phyloP scores from a whole-genome alignment of 1,284 basidiomycete species.

The Malassezia cuniculi region DNA sequence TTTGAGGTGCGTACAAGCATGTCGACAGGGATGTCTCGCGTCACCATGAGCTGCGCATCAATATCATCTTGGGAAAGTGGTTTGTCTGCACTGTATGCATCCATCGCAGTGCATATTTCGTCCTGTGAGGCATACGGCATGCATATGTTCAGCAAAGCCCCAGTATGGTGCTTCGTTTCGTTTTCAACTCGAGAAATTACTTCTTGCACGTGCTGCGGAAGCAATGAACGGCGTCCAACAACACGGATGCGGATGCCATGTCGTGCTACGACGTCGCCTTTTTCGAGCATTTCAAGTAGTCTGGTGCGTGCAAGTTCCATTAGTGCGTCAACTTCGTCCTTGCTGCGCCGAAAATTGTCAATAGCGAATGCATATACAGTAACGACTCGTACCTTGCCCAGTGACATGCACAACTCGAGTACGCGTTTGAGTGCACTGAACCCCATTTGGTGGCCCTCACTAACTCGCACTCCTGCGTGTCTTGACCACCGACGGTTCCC shows the following conservation, averaged over 20 bases:
- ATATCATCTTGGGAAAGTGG: constrained; percentile 10
- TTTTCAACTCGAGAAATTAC: constrained; percentile 64
- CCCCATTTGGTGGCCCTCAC: constrained; percentile 67
- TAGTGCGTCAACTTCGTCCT: constrained; percentile 71
- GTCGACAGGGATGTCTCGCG: constrained; percentile 57
- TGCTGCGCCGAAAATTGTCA: constrained; percentile 85
- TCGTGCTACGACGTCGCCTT: constrained; percentile 50
- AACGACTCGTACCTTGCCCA: constrained; percentile 50
- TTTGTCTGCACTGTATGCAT: background rate
- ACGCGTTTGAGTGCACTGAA: constrained; percentile 63
- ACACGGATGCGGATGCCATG: constrained; percentile 77
- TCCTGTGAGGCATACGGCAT: constrained; percentile 86
- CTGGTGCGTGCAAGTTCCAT: constrained; percentile 75
- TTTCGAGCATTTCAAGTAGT: constrained; percentile 64
- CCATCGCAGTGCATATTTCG: constrained; percentile 54
- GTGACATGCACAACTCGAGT: constrained; percentile 35
- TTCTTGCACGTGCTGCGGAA: constrained; percentile 61
- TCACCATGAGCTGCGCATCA: constrained; percentile 45
- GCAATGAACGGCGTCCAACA: constrained; percentile 62
- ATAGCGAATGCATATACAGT: constrained; percentile 92
- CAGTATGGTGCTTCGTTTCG: constrained; percentile 62
- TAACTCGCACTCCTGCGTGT: constrained; percentile 21
- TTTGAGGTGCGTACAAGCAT: constrained; percentile 83
- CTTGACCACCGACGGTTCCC: constrained; percentile 87
- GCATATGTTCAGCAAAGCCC: constrained; percentile 83